phyloP scores from a whole-genome alignment of 2,329 filamentous ascomycete species.

The Aspergillus ochraceus region DNA sequence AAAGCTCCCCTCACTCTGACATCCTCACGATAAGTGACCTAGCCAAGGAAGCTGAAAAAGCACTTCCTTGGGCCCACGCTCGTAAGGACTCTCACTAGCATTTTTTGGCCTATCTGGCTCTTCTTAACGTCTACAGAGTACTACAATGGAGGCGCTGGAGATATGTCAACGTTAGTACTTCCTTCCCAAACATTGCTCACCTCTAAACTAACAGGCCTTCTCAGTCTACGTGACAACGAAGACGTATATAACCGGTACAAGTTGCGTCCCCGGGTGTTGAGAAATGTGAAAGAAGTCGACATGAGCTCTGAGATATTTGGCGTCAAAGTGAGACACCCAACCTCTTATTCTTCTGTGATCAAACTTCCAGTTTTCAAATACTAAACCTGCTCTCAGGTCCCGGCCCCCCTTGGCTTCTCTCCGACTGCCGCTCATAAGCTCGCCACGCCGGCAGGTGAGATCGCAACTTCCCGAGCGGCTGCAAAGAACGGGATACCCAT shows the following conservation, averaged over 20 bases:
- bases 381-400: neutral
- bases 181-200: neutral
- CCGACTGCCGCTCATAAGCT: constrained; percentile 8
- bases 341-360: neutral
- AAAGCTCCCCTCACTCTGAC: neutral
- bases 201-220: neutral
- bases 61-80: neutral
- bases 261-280: constrained; percentile 7
- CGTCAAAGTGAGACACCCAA: neutral
- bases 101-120: neutral
- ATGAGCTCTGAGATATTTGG: constrained; percentile 7
- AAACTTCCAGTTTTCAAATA: too few relatives aligned
- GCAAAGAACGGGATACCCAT: constrained; percentile 2
- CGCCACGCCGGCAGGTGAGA: constrained; percentile 8
- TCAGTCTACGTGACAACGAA: constrained; percentile 7
- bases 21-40: constrained; percentile 8
- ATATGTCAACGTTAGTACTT: constrained; percentile 4
- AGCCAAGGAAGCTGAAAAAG: neutral
- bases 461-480: constrained; percentile 4
- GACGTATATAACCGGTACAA: constrained; percentile 7
- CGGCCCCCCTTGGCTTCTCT: constrained; percentile 6
- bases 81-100: neutral
- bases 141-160: constrained; percentile 9
- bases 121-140: neutral
- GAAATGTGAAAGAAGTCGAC: constrained; percentile 6